These are phyloP conservation scores for Botrytis aclada DNA, from an alignment of 2,329 filamentous ascomycete genomes.

Conservation along the genomic window DNA sequence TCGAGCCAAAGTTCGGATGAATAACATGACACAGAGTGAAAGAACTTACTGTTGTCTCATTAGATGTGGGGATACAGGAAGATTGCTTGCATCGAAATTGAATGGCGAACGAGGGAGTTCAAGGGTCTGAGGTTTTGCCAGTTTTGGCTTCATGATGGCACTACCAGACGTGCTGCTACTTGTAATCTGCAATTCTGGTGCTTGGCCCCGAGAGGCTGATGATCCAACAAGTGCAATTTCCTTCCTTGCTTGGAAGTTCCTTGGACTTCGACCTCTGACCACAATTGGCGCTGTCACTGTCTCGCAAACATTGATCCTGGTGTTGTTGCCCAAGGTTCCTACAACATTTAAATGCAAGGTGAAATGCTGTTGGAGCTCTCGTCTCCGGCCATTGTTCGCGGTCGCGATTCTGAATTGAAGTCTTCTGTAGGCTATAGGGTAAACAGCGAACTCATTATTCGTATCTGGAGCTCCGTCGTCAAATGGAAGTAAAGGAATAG, in stretches of 20 bases:
- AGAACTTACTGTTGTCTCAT: constrained; percentile 36
- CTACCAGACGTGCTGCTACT: constrained; percentile 29
- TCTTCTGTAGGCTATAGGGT: constrained; percentile 90
- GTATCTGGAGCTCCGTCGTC: constrained; percentile 44
- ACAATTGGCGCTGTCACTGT: constrained; percentile 88
- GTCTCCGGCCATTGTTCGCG: constrained; percentile 90
- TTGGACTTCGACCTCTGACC: constrained; percentile 85
- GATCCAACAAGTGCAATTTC: constrained; percentile 69
- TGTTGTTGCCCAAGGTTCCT: constrained; percentile 79
- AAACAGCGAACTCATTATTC: constrained; percentile 72
- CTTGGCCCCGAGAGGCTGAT: constrained; percentile 37
- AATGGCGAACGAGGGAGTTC: constrained; percentile 37
- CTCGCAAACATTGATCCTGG: constrained; percentile 77
- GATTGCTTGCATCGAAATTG: constrained; percentile 37
- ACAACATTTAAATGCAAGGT: constrained; percentile 83
- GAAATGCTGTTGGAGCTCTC: constrained; percentile 96
- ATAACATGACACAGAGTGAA: background rate
- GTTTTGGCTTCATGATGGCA: constrained; percentile 27
- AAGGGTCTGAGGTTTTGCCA: constrained; percentile 29
- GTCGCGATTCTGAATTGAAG: constrained; percentile 93
- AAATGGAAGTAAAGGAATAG: constrained; percentile 70
- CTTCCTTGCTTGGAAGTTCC: constrained; percentile 92
- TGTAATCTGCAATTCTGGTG: constrained; percentile 35
- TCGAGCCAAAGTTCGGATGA: background rate
- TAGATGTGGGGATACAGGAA: constrained; percentile 33